These are phyloP conservation scores for Ceratocystis lukuohia DNA, from an alignment of 2,329 filamentous ascomycete species.

Conservation along the genomic window DNA sequence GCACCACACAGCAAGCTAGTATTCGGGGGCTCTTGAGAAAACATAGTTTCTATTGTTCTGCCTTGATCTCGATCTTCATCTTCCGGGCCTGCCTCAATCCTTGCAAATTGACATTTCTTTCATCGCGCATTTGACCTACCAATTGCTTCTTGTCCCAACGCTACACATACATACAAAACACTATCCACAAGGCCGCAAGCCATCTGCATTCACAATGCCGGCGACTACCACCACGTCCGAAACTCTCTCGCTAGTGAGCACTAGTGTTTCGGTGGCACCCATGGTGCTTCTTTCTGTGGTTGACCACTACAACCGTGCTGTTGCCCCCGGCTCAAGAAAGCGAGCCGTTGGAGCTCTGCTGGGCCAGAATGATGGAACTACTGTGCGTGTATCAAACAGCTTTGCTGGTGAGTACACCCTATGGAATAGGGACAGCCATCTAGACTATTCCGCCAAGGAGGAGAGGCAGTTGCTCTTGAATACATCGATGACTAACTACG, in stretches of 20 bases:
- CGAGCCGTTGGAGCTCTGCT: slow-evolving; percentile 89
- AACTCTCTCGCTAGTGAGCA: slow-evolving; percentile 84
- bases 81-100: neutral
- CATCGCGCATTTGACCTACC: too few relatives aligned
- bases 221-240: slow-evolving; percentile 72
- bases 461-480: neutral
- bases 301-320: slow-evolving; percentile 93
- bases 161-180: too few relatives aligned
- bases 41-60: neutral
- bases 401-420: slow-evolving; percentile 63
- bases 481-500: slow-evolving; percentile 14
- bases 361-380: slow-evolving; percentile 91
- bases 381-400: slow-evolving; percentile 95
- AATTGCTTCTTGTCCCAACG: too few relatives aligned
- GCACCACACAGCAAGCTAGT: neutral
- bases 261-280: slow-evolving; percentile 92
- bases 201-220: slow-evolving; percentile 51
- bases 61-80: neutral
- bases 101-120: neutral
- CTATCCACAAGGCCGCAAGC: neutral
- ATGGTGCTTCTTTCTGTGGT: slow-evolving; percentile 94
- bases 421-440: neutral
- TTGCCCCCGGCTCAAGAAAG: slow-evolving; percentile 69
- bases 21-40: too few relatives aligned
- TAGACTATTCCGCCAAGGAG: neutral